These are phyloP conservation scores for Herpotrichia juniperi DNA, from an alignment of 2,329 filamentous ascomycete genomes.

Conservation along the genomic window DNA sequence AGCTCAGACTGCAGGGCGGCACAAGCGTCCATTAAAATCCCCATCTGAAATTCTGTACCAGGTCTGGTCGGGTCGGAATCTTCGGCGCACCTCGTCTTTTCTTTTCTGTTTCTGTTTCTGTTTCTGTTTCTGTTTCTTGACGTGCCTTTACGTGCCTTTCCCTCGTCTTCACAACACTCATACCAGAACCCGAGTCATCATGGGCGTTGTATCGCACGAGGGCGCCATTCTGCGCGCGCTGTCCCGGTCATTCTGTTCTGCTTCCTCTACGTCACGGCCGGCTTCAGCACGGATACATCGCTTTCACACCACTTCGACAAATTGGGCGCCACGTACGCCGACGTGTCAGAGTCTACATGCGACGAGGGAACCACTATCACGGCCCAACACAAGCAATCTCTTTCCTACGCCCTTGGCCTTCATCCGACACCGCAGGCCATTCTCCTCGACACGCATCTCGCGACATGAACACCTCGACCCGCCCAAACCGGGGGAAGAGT, in stretches of 20 bases:
- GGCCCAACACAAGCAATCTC: background rate
- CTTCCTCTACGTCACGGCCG: conserved; percentile 2
- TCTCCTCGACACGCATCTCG: conserved; percentile 67
- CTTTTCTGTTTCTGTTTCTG: too few species aligned
- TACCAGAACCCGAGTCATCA: conserved; percentile 17
- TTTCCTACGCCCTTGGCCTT: background rate
- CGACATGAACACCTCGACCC: conserved; percentile 81
- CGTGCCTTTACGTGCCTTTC: background rate
- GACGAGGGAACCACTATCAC: background rate
- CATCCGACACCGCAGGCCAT: conserved; percentile 52
- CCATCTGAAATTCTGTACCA: conserved; percentile 1
- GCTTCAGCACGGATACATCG: conserved; percentile 6
- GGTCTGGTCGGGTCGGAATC: too few species aligned
- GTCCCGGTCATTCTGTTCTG: conserved; percentile 4
- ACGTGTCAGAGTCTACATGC: background rate
- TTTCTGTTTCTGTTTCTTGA: too few species aligned
- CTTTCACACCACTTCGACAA: conserved; percentile 23
- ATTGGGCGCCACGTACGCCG: conserved; percentile 16
- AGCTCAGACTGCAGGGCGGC: background rate
- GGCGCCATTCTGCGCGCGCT: conserved; percentile 11
- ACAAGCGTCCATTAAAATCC: background rate
- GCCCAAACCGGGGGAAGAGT: conserved; percentile 93
- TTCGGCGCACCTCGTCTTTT: conserved; percentile 2
- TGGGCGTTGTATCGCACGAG: conserved; percentile 7
- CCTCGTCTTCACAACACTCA: background rate